Conservation (phyloP, 208 protist species). For the Acanthamoeba quina region DNA sequence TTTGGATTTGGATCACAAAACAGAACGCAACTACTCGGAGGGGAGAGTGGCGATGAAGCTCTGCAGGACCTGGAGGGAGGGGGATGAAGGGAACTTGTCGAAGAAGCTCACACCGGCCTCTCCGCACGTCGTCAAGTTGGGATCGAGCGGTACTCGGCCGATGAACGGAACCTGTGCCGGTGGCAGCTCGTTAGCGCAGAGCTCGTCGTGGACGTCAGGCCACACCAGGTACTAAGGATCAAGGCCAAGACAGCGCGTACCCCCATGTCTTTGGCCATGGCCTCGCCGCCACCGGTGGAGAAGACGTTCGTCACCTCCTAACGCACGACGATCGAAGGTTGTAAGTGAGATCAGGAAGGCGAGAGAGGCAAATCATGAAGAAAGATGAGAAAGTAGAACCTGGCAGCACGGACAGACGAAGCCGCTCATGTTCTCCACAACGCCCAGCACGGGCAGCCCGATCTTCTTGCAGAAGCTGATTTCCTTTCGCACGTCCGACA, state of each 20-base stretch:
- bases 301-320: neutral
- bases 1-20: too few relatives aligned
- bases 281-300: constrained; percentile 53
- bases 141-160: constrained; percentile 89
- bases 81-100: neutral
- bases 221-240: neutral
- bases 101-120: constrained; percentile 77
- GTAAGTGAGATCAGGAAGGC: too few relatives aligned
- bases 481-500: constrained; percentile 67
- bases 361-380: too few relatives aligned
- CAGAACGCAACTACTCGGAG: neutral
- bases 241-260: neutral
- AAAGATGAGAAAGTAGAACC: too few relatives aligned
- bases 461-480: constrained; percentile 79
- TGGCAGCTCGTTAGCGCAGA: neutral
- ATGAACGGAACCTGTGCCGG: constrained; percentile 83
- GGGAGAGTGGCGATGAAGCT: neutral
- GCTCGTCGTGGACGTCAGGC: too few relatives aligned
- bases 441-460: constrained; percentile 73
- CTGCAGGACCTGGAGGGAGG: neutral
- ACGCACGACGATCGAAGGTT: too few relatives aligned
- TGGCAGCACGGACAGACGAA: constrained; percentile 79
- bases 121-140: constrained; percentile 80
- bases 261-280: constrained; percentile 18
- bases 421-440: constrained; percentile 81